phyloP scores from a whole-genome alignment of 2,329 filamentous ascomycete genomes.

The Fusarium sp. region DNA sequence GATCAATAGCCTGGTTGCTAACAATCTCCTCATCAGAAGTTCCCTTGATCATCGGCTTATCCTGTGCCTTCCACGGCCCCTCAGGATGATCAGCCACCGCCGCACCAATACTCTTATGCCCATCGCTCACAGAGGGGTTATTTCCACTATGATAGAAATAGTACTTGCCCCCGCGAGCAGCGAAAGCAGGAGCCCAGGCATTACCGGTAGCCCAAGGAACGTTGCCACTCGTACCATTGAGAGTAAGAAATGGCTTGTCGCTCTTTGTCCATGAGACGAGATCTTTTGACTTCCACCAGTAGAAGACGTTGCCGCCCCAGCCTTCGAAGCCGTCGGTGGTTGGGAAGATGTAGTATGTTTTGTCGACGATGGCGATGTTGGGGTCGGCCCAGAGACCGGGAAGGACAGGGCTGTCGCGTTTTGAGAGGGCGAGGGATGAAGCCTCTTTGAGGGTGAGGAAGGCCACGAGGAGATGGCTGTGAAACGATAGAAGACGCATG shows the following conservation, averaged over 20 bases:
- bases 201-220: conserved; percentile 72
- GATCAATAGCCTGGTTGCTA: conserved; percentile 62
- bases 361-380: conserved; percentile 54
- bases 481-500: conserved; percentile 3
- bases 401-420: conserved; percentile 47
- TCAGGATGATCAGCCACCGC: conserved; percentile 64
- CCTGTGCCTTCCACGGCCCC: conserved; percentile 66
- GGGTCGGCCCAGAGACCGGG: conserved; percentile 55
- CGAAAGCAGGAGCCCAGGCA: conserved; percentile 72
- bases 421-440: neutral
- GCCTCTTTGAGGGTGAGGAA: neutral
- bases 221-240: conserved; percentile 57
- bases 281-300: conserved; percentile 55
- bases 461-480: neutral
- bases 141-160: conserved; percentile 69
- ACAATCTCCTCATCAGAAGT: conserved; percentile 54
- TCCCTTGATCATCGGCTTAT: conserved; percentile 57
- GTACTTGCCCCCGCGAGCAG: conserved; percentile 66
- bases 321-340: conserved; percentile 55
- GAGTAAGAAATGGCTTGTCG: conserved; percentile 52
- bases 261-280: conserved; percentile 53
- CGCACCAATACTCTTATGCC: conserved; percentile 67
- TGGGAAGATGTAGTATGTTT: conserved; percentile 57
- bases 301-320: conserved; percentile 58
- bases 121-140: conserved; percentile 58